Evolutionary conservation across 164 flowering plant species (phyloP), one percentile per base, ranked within the genome.

Genomic region (Piper betle): DNA sequence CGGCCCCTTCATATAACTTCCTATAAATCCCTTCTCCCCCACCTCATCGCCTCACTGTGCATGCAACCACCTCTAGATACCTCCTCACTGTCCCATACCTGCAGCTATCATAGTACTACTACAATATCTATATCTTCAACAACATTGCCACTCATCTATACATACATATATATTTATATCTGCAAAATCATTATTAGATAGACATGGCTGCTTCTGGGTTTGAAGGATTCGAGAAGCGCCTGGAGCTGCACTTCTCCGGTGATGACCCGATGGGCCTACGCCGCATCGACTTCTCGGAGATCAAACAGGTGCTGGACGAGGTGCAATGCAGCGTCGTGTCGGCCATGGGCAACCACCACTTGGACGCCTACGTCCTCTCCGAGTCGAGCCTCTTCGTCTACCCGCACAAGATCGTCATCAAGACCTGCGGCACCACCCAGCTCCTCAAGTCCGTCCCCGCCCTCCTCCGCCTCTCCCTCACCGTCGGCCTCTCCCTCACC

Each of bases 381-480:
- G 98, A 93, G 64, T 93, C 98, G 0, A 84, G 91, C 68, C 79
- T 92, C 3, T 93, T 93, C 63, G 81, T 93, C 3, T 89, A 89
- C 79, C 94, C 97, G 3, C 77, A 77, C 9, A 90, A 83, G 77
- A 77, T 93, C 64, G 77, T 93, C 55, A 84, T 93, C 83, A 93
- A 93, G 64, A 93, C 97, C 0, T 93, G 98, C 69, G 98, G 98
- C 71, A 89, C 98, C 58, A 93, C 98, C 46, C 91, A 84, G 71
- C 79, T 93, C 54, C 75, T 93, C 59, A 84, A 87, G 75, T 86
- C 98, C 20, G 71, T 93, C 72, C 87, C 77, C 52, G 84, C 81
- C 5, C 69, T 93, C 58, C 37, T 86, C 46, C 61, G 57, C 66
- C 78, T 66, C 48, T 94, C 94, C 5, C 7, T 39, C n/a, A 46